Base-by-base conservation (phyloP, 768 basidiomycete genomes). In the Sarcodon aspratus region DNA sequence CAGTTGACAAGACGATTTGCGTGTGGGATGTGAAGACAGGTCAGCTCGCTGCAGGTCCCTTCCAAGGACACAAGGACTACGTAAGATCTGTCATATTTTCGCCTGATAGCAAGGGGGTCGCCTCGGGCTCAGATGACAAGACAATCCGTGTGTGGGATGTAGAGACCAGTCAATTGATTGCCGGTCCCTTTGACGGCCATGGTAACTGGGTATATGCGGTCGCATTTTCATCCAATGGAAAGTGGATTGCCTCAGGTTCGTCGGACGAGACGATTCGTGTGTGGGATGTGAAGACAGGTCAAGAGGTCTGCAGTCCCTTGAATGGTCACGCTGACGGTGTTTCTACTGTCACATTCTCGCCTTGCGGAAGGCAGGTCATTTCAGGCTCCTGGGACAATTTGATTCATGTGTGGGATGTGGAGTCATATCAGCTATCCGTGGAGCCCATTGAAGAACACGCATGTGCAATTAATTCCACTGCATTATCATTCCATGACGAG, bases 41-140 rank as follows among this genome's bases (percentile, higher is more conserved):
- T 9, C 43, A 15, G 35, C 46, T 27, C 21, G 21, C 21, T 27
- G 21, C 21, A 27, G 21, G 21, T 27, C 21, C 21, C 5, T 27
- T 60, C 15, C 36, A 17, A 31, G 58, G 52, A 6, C 64, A 62
- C 48, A 45, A 0, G 0, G 54, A 45, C 31, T n/a, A 27, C 3
- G 48, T 66, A 9, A 50, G 44, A 36, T 51, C 49, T n/a, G 38
- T 63, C 8, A 55, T 53, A 3, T 58, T 61, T 45, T 59, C 60
- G n/a, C 57, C 60, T 2, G 58, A 66, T 51, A 50, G 50, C 13
- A 47, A 60, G 42, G 60, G 63, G 54, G 57, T 74, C 45, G 69
- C 68, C 33, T 70, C 70, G 7, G 71, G 68, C 5, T 70, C 68
- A 0, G 69, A 67, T 10, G 73, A 74, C 60, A 66, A 65, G 58